These are phyloP conservation scores for Brassica balearica DNA, from an alignment of 441 rosid genomes.

Conservation along the genomic window DNA sequence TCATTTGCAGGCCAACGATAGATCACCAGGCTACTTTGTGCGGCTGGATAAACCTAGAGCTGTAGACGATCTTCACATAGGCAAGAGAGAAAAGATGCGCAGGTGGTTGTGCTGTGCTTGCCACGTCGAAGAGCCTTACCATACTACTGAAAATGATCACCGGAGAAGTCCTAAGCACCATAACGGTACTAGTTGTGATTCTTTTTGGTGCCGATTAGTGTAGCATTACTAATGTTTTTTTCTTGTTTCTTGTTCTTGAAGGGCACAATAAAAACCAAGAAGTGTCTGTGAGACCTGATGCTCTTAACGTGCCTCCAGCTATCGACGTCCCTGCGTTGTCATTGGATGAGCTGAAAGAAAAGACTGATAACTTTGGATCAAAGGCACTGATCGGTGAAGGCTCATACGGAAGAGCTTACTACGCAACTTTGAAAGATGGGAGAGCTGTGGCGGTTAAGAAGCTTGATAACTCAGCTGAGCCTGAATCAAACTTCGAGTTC, in stretches of 20 bases:
- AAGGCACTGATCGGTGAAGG: constrained; percentile 96
- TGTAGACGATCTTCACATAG: constrained; percentile 53
- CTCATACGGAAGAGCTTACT: constrained; percentile 90
- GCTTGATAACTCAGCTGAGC: constrained; percentile 81
- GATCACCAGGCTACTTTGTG: constrained; percentile 53
- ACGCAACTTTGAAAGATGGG: constrained; percentile 67
- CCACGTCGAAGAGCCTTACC: constrained; percentile 65
- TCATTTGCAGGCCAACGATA: constrained; percentile 56
- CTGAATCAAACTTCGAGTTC: constrained; percentile 73
- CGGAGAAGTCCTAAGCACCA: constrained; percentile 54
- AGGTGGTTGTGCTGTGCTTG: constrained; percentile 81
- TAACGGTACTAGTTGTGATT: constrained; percentile 46
- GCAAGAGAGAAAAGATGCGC: constrained; percentile 76
- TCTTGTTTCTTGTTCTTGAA: constrained; percentile 33
- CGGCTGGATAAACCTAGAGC: constrained; percentile 50
- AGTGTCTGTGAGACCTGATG: constrained; percentile 65
- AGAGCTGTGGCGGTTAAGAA: constrained; percentile 82
- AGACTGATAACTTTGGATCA: constrained; percentile 85
- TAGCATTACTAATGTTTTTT: background rate
- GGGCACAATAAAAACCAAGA: constrained; percentile 58
- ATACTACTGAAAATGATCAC: constrained; percentile 56
- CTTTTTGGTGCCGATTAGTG: background rate
- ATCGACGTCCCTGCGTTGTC: constrained; percentile 77
- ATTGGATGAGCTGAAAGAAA: constrained; percentile 82
- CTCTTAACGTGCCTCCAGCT: constrained; percentile 64